Percentiles rank a stretch among this genome's conserved stretches.
These are phyloP conservation scores for Fusarium bactridioides DNA, from an alignment of 2,329 filamentous ascomycete species.

Conservation along the genomic window DNA sequence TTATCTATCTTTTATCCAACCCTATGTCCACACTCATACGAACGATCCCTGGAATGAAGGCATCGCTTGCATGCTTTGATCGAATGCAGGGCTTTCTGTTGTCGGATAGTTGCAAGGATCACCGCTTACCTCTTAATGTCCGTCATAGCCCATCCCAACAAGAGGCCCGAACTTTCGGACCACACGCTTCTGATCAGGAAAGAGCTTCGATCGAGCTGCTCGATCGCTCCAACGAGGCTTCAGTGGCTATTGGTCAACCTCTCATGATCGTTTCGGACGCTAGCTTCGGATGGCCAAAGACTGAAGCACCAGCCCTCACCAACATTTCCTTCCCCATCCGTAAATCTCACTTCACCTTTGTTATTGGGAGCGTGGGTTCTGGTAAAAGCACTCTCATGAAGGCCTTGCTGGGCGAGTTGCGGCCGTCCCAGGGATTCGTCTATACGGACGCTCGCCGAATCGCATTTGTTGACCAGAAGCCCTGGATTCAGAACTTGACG, in stretches of 20 bases:
- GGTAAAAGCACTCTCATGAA: slow-evolving; percentile 12
- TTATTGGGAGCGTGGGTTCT: slow-evolving; percentile 6
- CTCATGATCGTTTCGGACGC: slow-evolving; percentile 6
- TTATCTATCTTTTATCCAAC: slow-evolving; percentile 17
- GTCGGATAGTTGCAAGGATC: slow-evolving; percentile 12
- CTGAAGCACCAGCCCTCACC: neutral
- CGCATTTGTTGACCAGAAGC: slow-evolving; percentile 10
- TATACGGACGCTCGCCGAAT: neutral
- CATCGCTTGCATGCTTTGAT: slow-evolving; percentile 5
- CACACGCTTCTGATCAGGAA: fast-evolving
- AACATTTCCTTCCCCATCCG: slow-evolving; percentile 1
- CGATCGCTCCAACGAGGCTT: neutral
- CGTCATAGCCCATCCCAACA: neutral
- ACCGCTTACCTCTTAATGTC: neutral
- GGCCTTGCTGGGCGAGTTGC: slow-evolving; percentile 8
- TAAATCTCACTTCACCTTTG: slow-evolving; percentile 10
- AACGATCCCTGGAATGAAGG: neutral
- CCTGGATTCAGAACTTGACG: slow-evolving; percentile 14
- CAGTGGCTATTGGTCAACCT: neutral
- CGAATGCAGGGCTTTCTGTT: slow-evolving; percentile 6
- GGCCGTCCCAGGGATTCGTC: slow-evolving; percentile 1
- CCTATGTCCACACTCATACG: slow-evolving; percentile 9
- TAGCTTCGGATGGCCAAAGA: neutral
- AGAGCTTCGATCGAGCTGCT: neutral
- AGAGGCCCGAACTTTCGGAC: no score